Base-by-base conservation (phyloP, 2,329 filamentous ascomycete genomes). In the Cladorrhinum sp. region DNA sequence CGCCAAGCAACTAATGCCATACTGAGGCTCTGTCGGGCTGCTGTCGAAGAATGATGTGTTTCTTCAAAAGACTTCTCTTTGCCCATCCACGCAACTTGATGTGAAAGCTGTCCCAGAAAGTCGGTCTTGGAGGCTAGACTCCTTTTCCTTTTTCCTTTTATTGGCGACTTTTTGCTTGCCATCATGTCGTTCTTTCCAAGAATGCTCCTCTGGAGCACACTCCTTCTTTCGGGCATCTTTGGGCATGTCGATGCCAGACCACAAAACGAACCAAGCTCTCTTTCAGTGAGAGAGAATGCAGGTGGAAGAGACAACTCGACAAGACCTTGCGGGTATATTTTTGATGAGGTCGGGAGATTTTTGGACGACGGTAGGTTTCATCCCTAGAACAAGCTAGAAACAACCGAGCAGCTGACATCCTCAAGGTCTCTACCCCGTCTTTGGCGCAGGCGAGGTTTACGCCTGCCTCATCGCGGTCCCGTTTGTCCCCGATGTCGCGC, bases 391-490 rank as follows among this genome's bases (percentile, higher is more conserved):
- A 36, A 27, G 20, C 16, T 7, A 13, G 29, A 32, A 32, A 32
- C 29, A 32, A 32, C 7, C 6, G 7, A 7, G 7, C 29, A 45
- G 41, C 41, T 45, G 16, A 45, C 16, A 45, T 36, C n/a, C 13
- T 13, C 52, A 38, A 55, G 52, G n/a, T 4, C 8, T 22, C 1
- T 55, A 25, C 18, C 53, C 55, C 27, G 18, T 59, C 16, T 68
- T 69, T 29, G 62, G 55, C 22, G 66, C 67, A 1, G 49, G n/a
- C 12, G 59, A 65, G 20, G 77, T 72, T 0, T 77, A 74, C 60
- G 68, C 72, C 3, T 82, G 79, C 60, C 69, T 81, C 9, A 72
- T 64, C 2, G 76, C 68, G 23, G 75, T 81, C 6, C 78, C 80
- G 0, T 79, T 82, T 64, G 75, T 78, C 55, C 24, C 71, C 2